phyloP scores from a whole-genome alignment of 306 rosid genomes.

The Trifolium dubium region DNA sequence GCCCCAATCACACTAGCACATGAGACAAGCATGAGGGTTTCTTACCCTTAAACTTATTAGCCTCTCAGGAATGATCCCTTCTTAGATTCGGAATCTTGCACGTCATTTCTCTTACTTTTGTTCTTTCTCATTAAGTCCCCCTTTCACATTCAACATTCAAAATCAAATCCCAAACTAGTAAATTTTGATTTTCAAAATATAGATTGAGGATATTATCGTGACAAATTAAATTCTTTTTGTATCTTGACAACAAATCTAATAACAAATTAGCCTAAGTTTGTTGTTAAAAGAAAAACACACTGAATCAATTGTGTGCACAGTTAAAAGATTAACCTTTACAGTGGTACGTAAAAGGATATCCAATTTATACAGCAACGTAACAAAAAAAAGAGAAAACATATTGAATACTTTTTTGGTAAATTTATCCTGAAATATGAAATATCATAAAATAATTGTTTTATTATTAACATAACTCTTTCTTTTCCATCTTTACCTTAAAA shows the following conservation, averaged over 20 bases:
- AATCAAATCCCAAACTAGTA: neutral
- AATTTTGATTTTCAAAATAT: neutral
- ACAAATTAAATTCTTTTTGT: neutral
- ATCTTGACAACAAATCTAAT: neutral
- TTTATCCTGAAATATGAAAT: too few species aligned
- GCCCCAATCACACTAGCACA: neutral
- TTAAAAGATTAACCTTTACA: too few species aligned
- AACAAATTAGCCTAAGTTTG: neutral
- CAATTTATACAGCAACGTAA: too few species aligned
- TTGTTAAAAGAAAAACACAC: neutral
- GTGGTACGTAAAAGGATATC: too few species aligned
- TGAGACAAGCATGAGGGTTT: slow-evolving; percentile 19
- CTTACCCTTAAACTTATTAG: neutral
- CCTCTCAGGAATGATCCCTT: slow-evolving; percentile 28
- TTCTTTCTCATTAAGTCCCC: neutral
- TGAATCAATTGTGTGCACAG: too few species aligned
- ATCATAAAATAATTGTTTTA: too few species aligned
- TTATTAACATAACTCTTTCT: too few species aligned
- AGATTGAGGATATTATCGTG: neutral
- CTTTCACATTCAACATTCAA: neutral
- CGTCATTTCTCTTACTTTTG: neutral
- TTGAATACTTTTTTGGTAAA: too few species aligned
- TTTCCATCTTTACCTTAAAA: too few species aligned
- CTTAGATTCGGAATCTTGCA: slow-evolving; percentile 40
- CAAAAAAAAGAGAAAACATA: too few species aligned